Evolutionary conservation across 2,329 filamentous ascomycete genomes (phyloP).

Genomic region (Talaromyces sp.): DNA sequence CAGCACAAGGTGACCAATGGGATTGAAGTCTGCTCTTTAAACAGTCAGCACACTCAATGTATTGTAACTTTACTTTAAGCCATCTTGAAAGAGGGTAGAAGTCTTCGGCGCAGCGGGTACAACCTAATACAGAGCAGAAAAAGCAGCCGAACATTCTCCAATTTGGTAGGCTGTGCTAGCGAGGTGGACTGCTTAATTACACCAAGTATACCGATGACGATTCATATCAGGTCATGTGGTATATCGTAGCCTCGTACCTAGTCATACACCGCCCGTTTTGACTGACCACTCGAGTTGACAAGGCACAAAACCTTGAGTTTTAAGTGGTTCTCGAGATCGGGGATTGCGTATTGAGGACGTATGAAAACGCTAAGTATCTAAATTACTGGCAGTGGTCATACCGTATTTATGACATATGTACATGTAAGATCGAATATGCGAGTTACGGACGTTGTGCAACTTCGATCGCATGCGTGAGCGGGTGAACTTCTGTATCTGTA

Average conservation of each 20-base stretch:
- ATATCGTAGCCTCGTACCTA: not conserved
- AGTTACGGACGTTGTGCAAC: constrained; percentile 6
- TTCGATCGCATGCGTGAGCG: constrained; percentile 4
- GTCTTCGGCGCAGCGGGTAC: not conserved
- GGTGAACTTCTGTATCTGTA: not conserved
- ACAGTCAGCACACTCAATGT: not conserved
- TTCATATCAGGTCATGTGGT: not conserved
- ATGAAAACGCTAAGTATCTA: not conserved
- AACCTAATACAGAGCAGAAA: not conserved
- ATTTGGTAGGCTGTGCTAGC: not conserved
- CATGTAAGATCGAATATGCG: not conserved
- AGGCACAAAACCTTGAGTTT: not conserved
- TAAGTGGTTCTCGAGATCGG: not conserved
- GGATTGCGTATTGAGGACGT: not conserved
- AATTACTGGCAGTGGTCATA: not conserved
- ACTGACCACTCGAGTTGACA: not conserved
- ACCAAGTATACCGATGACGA: not conserved
- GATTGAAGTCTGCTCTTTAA: not conserved
- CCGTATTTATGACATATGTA: not conserved
- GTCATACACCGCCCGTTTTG: not conserved
- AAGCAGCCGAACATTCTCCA: not conserved
- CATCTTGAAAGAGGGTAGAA: not conserved
- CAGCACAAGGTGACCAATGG: not conserved
- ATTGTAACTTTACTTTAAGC: not conserved
- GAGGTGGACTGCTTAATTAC: not conserved